These are phyloP conservation scores for Eimeria maxima DNA, from an alignment of 169 alveolate genomes.

Conservation along the genomic window DNA sequence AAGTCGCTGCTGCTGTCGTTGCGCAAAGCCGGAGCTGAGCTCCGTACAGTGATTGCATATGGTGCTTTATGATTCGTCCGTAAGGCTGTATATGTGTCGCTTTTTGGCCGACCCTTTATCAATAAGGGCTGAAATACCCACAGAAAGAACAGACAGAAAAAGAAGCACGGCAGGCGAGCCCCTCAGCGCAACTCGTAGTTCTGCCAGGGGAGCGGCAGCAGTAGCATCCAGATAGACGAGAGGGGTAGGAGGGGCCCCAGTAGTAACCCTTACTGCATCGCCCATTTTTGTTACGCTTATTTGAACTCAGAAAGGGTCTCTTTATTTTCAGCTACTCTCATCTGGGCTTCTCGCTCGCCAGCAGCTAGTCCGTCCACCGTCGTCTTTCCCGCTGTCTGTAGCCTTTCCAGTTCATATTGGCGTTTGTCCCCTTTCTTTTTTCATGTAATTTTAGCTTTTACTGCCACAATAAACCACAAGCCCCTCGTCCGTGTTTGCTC, in stretches of 20 bases:
- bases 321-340: slow-evolving; percentile 13
- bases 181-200: slow-evolving; percentile 36
- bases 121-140: neutral
- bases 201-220: slow-evolving; percentile 61
- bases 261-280: neutral
- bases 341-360: slow-evolving; percentile 53
- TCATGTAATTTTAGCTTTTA: neutral
- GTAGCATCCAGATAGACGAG: slow-evolving; percentile 66
- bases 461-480: neutral
- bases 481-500: neutral
- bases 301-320: slow-evolving; percentile 41
- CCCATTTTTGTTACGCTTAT: slow-evolving; percentile 46
- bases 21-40: slow-evolving; percentile 5
- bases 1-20: slow-evolving; percentile 43
- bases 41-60: neutral
- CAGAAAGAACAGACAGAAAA: slow-evolving; percentile 23
- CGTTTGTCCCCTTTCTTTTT: neutral
- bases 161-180: slow-evolving; percentile 24
- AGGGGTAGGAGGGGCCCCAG: slow-evolving; percentile 67
- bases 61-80: neutral
- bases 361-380: slow-evolving; percentile 35
- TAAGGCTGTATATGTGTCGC: neutral
- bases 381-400: slow-evolving; percentile 39
- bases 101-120: neutral
- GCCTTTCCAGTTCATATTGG: slow-evolving; percentile 2